These are phyloP conservation scores for Fomitopsis pulvina DNA, from an alignment of 768 basidiomycete species.

Conservation along the genomic window DNA sequence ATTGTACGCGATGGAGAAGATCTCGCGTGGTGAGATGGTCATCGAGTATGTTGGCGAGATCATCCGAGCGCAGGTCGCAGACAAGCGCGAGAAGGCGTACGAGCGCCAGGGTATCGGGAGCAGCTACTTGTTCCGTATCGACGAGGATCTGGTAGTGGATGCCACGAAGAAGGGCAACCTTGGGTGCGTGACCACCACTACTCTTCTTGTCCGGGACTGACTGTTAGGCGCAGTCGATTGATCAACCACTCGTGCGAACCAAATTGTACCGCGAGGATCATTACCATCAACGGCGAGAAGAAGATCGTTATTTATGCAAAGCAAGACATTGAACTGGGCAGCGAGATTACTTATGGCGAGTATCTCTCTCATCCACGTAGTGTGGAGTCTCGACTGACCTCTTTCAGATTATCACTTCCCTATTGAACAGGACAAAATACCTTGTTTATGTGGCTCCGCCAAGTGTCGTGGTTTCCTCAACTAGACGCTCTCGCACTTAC, in stretches of 20 bases:
- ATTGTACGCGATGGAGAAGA: conserved; percentile 94
- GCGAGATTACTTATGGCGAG: conserved; percentile 95
- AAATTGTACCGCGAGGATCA: conserved; percentile 86
- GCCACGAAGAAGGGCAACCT: conserved; percentile 99
- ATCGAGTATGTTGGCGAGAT: conserved; percentile 99
- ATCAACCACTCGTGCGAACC: conserved; percentile 99
- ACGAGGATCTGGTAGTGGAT: conserved; percentile 96
- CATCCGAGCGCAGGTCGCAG: conserved; percentile 91
- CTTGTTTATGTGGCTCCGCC: conserved; percentile 82
- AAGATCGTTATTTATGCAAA: conserved; percentile 99
- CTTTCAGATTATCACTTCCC: conserved; percentile 94
- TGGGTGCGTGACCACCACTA: conserved; percentile 82
- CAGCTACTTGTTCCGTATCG: conserved; percentile 96
- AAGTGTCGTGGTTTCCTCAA: conserved; percentile 96
- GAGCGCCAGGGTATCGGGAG: conserved; percentile 97
- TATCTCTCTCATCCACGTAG: conserved; percentile 3
- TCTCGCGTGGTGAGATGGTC: conserved; percentile 94
- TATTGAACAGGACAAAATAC: conserved; percentile 96
- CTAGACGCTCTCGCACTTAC: conserved; percentile 42
- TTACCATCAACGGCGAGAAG: conserved; percentile 87
- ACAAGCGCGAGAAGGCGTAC: conserved; percentile 95
- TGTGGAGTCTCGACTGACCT: not conserved
- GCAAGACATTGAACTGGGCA: conserved; percentile 90
- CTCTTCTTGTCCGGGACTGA: too few relatives aligned
- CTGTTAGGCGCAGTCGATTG: conserved; percentile 55